phyloP scores from a whole-genome alignment of 2,329 filamentous ascomycete species.

The Talaromyces sp. region DNA sequence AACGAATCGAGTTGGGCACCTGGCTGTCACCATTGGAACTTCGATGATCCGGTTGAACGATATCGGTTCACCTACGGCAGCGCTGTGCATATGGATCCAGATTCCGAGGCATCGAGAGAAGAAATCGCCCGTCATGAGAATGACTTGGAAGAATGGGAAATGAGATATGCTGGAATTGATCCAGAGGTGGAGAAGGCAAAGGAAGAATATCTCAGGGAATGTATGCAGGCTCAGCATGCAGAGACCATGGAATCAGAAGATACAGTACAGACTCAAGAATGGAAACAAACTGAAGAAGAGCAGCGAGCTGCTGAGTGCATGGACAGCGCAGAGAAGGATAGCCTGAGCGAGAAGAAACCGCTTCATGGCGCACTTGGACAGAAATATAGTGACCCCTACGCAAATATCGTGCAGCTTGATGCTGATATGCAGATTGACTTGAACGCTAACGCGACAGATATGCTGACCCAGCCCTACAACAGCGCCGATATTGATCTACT shows the following conservation, averaged over 20 bases:
- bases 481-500: background rate
- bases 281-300: background rate
- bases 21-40: background rate
- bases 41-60: background rate
- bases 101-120: constrained; percentile 24
- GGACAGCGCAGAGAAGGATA: background rate
- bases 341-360: background rate
- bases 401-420: too few relatives aligned
- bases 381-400: background rate
- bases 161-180: constrained; percentile 9
- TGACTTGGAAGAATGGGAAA: constrained; percentile 12
- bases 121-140: constrained; percentile 14
- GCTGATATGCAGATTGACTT: too few relatives aligned
- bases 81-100: constrained; percentile 36
- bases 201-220: background rate
- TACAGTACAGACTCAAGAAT: too few relatives aligned
- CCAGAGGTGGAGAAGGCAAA: constrained; percentile 3
- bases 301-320: background rate
- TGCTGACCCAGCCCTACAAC: too few relatives aligned
- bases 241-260: background rate
- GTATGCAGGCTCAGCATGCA: background rate
- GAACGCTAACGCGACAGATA: too few relatives aligned
- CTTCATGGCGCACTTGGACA: background rate
- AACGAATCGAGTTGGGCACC: background rate
- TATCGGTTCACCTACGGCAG: constrained; percentile 35